Conservation (phyloP, 345 rosid species). For the Sisymbrium irio region DNA sequence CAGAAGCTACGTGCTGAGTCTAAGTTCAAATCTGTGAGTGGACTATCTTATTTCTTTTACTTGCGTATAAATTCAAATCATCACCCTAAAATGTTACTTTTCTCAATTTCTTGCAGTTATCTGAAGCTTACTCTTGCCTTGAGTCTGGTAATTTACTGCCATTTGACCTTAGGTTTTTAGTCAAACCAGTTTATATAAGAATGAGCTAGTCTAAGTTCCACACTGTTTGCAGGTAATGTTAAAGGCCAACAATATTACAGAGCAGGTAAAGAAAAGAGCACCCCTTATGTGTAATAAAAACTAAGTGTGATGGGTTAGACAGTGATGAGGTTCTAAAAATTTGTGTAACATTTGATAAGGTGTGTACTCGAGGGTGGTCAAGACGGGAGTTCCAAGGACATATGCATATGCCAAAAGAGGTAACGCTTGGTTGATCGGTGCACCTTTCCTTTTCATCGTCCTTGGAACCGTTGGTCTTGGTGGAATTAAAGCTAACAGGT, state of each 20-base stretch:
- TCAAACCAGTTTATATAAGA: neutral
- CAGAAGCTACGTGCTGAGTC: conserved; percentile 73
- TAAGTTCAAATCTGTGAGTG: conserved; percentile 60
- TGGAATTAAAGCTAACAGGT: conserved; percentile 70
- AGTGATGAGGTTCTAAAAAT: neutral
- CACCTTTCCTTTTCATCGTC: conserved; percentile 62
- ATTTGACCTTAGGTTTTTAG: neutral
- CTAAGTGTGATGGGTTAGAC: conserved; percentile 43
- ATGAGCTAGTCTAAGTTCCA: neutral
- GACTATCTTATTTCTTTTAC: too few species aligned
- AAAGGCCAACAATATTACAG: conserved; percentile 22
- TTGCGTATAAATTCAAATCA: too few species aligned
- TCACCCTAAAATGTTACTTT: neutral
- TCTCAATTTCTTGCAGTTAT: conserved; percentile 45
- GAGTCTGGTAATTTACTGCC: conserved; percentile 48
- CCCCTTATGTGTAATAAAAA: conserved; percentile 21
- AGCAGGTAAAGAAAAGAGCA: conserved; percentile 41
- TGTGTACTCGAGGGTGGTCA: conserved; percentile 54
- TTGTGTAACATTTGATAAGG: conserved; percentile 36
- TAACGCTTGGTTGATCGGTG: conserved; percentile 47
- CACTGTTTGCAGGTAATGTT: conserved; percentile 16
- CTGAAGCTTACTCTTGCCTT: conserved; percentile 64
- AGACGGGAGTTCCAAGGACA: conserved; percentile 60
- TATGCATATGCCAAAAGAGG: conserved; percentile 50
- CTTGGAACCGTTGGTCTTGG: conserved; percentile 75